phyloP scores from a whole-genome alignment of 1,284 basidiomycete genomes.

The Ustanciosporium gigantosporum region DNA sequence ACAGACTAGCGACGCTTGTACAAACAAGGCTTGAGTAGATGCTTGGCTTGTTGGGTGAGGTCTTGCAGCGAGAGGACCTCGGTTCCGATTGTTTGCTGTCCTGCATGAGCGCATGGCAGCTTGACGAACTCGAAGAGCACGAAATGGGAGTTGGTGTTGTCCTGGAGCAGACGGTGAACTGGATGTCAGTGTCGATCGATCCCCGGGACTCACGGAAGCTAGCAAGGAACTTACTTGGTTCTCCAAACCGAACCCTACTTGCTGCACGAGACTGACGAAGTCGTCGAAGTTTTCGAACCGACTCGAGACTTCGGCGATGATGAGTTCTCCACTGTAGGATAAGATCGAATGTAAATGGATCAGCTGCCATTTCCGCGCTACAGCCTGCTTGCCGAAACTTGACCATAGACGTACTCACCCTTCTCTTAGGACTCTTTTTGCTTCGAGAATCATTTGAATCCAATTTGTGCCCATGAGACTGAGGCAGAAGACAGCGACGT shows the following conservation, averaged over 20 bases:
- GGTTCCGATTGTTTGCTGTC: slow-evolving; percentile 1
- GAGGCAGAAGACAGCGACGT: slow-evolving; percentile 88
- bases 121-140: slow-evolving; percentile 47
- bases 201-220: no score
- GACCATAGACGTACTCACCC: slow-evolving; percentile 67
- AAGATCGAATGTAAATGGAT: not conserved
- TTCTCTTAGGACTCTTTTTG: slow-evolving; percentile 78
- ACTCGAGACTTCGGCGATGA: slow-evolving; percentile 85
- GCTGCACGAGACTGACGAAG: slow-evolving; percentile 74
- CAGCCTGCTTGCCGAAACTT: not conserved
- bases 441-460: slow-evolving; percentile 85
- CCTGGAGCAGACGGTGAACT: slow-evolving; percentile 4
- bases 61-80: no score
- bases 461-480: slow-evolving; percentile 98
- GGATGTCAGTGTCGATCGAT: not conserved
- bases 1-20: slow-evolving; percentile 74
- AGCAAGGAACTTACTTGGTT: slow-evolving; percentile 75
- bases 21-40: slow-evolving; percentile 85
- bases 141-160: slow-evolving; percentile 48
- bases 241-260: slow-evolving; percentile 78
- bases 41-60: slow-evolving; percentile 68
- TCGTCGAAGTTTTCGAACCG: slow-evolving; percentile 63
- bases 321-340: slow-evolving; percentile 74
- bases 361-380: no score
- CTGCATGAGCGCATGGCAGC: slow-evolving; percentile 2